Evolutionary conservation across 352 stramenopile species (phyloP), one percentile per base, ranked within the genome.

Genomic region (Blastocystis sp.): DNA sequence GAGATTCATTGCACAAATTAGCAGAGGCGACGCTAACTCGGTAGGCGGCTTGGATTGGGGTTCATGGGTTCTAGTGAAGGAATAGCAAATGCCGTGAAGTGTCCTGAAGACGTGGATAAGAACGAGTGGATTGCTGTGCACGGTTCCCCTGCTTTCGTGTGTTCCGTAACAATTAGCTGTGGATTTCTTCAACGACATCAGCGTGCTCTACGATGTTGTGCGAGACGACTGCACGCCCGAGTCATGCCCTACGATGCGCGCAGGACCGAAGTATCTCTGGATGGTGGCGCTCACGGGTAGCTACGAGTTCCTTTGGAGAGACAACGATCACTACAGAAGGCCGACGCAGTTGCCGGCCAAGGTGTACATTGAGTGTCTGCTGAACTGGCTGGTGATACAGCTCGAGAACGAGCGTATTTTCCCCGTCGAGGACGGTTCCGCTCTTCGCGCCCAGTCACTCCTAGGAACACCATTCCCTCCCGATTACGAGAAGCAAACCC

Each of bases 61-160:
- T 17, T 79, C 17, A 28, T 34, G 21, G 2, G 1, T 48, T 40
- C 19, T 79, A 79, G 69, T 41, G 41, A 64, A 64, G 69, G 69
- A 28, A 79, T 79, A 28, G 43, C 41, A 9, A 64, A 62, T 43
- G 76, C 76, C 11, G 76, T 86, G 40, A 28, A 62, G 2, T 86
- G 76, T 60, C 76, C 76, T 14, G 61, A 86, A 11, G 76, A 62
- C 60, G 76, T 86, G 2, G 76, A 86, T 17, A 41, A 34, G 3
- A 86, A 86, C 40, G 76, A 86, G 61, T 86, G 76, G 76, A 86
- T 86, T 74, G 61, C 76, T 28, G 64, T 86, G 11, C 76, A 86
- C 53, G 59, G 76, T 86, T 56, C 14, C 41, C 23, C 38, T 28
- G 23, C 43, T 56, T 10, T 19, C 1, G 38, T 10, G 28, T 52